Percentiles rank a stretch among this genome's conserved stretches.
These are phyloP conservation scores for Orbilia oligospora DNA, from an alignment of 2,329 filamentous ascomycete genomes.

Conservation along the genomic window DNA sequence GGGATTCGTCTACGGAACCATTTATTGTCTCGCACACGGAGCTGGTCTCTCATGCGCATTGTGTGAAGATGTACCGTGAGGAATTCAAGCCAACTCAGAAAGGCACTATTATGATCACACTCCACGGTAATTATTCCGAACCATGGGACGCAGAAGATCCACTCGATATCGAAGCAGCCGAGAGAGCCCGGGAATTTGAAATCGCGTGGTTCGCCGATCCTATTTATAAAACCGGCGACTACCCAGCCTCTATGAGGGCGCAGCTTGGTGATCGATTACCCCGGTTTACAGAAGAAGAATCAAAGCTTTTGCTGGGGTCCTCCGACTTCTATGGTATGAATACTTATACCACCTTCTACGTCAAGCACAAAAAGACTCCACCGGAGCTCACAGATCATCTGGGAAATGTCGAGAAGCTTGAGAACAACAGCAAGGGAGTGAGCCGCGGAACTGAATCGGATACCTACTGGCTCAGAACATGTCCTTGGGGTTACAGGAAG, in stretches of 20 bases:
- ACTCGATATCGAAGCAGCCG: constrained; percentile 66
- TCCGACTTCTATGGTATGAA: constrained; percentile 69
- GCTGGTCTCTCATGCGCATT: constrained; percentile 67
- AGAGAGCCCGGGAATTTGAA: constrained; percentile 68
- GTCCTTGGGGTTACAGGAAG: constrained; percentile 67
- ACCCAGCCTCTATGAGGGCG: constrained; percentile 67
- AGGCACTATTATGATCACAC: constrained; percentile 68
- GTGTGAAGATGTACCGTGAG: constrained; percentile 67
- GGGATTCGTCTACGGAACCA: constrained; percentile 66
- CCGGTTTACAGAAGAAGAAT: constrained; percentile 67
- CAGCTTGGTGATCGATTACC: constrained; percentile 67
- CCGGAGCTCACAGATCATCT: constrained; percentile 67
- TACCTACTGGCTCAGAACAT: constrained; percentile 67
- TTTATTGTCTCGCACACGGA: constrained; percentile 68
- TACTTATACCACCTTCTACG: constrained; percentile 68
- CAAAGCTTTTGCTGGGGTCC: constrained; percentile 67
- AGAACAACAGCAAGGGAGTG: constrained; percentile 66
- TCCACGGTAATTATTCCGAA: constrained; percentile 68
- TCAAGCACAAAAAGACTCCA: constrained; percentile 66
- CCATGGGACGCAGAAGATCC: constrained; percentile 67
- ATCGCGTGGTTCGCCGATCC: constrained; percentile 69
- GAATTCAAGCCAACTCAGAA: constrained; percentile 67
- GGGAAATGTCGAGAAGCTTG: constrained; percentile 67
- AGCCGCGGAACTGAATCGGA: constrained; percentile 67
- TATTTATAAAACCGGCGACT: constrained; percentile 67